Conservation (phyloP, 139 green algal species). For the Volvox reticuliferus region DNA sequence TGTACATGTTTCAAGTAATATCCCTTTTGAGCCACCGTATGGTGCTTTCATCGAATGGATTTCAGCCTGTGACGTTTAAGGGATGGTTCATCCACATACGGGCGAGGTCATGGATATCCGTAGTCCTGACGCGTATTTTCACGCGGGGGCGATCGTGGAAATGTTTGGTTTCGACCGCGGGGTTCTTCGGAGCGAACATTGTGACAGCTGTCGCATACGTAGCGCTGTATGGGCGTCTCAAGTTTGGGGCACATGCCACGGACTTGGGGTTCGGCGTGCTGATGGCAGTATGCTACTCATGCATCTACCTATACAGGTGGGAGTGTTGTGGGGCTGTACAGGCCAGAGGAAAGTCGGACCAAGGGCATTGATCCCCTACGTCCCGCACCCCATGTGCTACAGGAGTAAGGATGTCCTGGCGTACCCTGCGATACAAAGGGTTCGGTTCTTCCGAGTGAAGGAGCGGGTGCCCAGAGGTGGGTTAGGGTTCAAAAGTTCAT, state of each 20-base stretch:
- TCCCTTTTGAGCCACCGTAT: constrained; percentile 34
- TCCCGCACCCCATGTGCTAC: not conserved
- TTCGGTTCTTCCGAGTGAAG: constrained; percentile 52
- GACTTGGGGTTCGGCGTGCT: constrained; percentile 39
- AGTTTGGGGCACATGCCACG: not conserved
- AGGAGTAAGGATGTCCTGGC: constrained; percentile 52
- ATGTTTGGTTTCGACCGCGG: not conserved
- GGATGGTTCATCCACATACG: constrained; percentile 41
- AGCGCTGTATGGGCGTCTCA: constrained; percentile 25
- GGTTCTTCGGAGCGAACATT: constrained; percentile 27
- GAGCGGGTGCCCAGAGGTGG: constrained; percentile 21
- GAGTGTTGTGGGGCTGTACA: not conserved
- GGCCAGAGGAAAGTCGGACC: no score
- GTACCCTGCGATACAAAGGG: constrained; percentile 43
- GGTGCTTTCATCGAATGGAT: constrained; percentile 39
- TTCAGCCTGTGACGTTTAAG: constrained; percentile 26
- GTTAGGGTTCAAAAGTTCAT: not conserved
- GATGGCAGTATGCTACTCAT: constrained; percentile 35
- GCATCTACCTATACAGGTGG: constrained; percentile 44
- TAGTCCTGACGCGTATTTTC: constrained; percentile 35
- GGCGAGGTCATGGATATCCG: constrained; percentile 28
- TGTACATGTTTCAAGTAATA: constrained; percentile 34
- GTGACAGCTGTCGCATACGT: constrained; percentile 5
- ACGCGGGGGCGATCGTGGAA: constrained; percentile 23
- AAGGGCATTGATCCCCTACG: no score